phyloP scores from a whole-genome alignment of 179 eudicot species.

The Beta lomatogona region DNA sequence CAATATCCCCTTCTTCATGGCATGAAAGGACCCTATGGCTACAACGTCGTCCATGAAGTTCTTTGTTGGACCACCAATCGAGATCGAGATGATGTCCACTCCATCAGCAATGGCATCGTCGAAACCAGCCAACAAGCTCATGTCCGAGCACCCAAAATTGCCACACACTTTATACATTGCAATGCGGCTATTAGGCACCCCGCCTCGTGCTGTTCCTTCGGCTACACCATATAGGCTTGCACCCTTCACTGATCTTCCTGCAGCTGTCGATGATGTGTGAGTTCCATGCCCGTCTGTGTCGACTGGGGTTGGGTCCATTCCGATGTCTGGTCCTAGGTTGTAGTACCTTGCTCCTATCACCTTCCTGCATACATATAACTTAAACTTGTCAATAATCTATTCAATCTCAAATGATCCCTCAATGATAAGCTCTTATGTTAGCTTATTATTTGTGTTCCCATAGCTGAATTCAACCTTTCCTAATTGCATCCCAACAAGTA shows the following conservation, averaged over 20 bases:
- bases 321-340: constrained; percentile 33
- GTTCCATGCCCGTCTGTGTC: constrained; percentile 79
- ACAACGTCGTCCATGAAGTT: constrained; percentile 49
- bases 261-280: constrained; percentile 82
- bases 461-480: too few species aligned
- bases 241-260: constrained; percentile 49
- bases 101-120: constrained; percentile 84
- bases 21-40: constrained; percentile 83
- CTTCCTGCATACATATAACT: constrained; percentile 44
- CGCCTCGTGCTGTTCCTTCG: constrained; percentile 68
- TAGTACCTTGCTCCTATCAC: constrained; percentile 72
- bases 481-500: too few species aligned
- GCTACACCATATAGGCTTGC: constrained; percentile 66
- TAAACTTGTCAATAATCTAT: background rate
- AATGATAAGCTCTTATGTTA: too few species aligned
- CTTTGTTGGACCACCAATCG: constrained; percentile 46
- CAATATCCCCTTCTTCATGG: constrained; percentile 60
- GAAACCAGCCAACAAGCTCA: constrained; percentile 59
- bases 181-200: constrained; percentile 60
- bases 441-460: too few species aligned
- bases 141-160: constrained; percentile 52
- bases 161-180: constrained; percentile 81
- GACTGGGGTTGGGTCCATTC: constrained; percentile 35
- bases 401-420: background rate
- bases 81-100: constrained; percentile 69